Base-by-base conservation (phyloP, 164 flowering plant species). In the Litsea cubeba region DNA sequence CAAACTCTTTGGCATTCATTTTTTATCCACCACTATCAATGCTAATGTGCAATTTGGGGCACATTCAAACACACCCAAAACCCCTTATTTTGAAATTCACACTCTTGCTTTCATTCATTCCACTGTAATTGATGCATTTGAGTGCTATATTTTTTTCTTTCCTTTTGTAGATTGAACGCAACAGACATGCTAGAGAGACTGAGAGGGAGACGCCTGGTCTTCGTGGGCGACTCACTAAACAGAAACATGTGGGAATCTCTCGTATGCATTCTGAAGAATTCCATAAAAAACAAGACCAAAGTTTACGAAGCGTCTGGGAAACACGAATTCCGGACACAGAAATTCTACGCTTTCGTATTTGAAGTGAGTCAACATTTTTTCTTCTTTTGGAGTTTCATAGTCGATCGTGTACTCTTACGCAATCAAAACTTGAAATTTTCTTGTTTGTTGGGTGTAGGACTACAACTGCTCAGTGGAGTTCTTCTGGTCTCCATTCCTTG, bases 161-260 rank as follows among this genome's bases (percentile, higher is more conserved):
- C n/a, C 12, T 54, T 5, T 3, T 14, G 67, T 74, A 86, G 89
- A 69, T 78, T 84, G 81, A 77, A 82, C 69, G 86, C 78, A 1
- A 71, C 62, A 14, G 58, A 76, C n/a, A 77, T 86, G 83, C 74
- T 86, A 74, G 73, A 81, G 30, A 28, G 79, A 32, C 60, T 85
- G 69, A 80, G 82, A 81, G 89, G 89, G 35, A 84, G 83, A 69
- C 78, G 85, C 1, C 30, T 86, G 3, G 87, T 81, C 15, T 84
- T 74, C 72, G 86, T 86, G 1, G 87, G 89, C 0, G 89, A 86
- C 77, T 86, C 89, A 0, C 72, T 86, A 26, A 86, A 86, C 71
- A 79, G 87, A 57, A 86, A 86, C 57, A 86, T 87, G 89, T 85
- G 88, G 89, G 89, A 85, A 60, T 87, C 88, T 26, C 75, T 87